Base-by-base conservation (phyloP, 176 grass and related monocot genomes). In the Hsuehochloa calcarea region DNA sequence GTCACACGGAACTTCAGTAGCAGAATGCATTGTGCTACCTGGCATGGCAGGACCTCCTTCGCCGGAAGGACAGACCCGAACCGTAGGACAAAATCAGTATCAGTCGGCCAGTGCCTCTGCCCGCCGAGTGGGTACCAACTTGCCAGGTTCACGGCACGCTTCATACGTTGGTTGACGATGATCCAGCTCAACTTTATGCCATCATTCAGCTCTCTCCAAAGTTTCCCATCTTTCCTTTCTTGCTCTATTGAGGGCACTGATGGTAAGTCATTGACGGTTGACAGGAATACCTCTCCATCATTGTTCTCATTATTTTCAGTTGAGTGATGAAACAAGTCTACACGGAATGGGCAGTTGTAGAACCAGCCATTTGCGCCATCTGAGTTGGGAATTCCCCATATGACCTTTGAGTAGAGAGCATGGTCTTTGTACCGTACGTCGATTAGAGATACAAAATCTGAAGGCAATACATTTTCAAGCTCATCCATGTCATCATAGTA, bases 121-220 rank as follows among this genome's bases (percentile, higher is more conserved):
- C 87, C 82, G 7, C 76, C 35, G 22, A 85, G 62, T 3, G 82
- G 82, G 31, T 59, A 75, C 87, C 82, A 89, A 34, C 82, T 81
- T 4, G 87, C 79, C 11, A 89, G 76, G 77, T 89, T 89, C 62
- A 89, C 87, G 6, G 87, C 82, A 14, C 77, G 47, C 70, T 80
- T 85, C 76, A 61, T 80, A 82, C 80, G 80, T n/a, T 5, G 61
- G 69, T 85, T 80, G 68, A 89, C 22, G 23, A 89, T 40, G 38
- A 85, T 89, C 87, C 87, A 89, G 55, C 87, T 89, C 50, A 89
- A 68, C 69, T 75, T 85, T 49, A 89, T 51, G 41, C 82, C 69
- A 43, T 85, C 69, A 51, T 80, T 75, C 39, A 85, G 69, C 45
- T 85, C 87, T 49, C n/a, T 85, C 87, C 87, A 85, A 12, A 89